Percentiles rank a stretch among this genome's conserved stretches.
phyloP scores from a whole-genome alignment of 1,284 basidiomycete genomes.

The Agaricales sp. region DNA sequence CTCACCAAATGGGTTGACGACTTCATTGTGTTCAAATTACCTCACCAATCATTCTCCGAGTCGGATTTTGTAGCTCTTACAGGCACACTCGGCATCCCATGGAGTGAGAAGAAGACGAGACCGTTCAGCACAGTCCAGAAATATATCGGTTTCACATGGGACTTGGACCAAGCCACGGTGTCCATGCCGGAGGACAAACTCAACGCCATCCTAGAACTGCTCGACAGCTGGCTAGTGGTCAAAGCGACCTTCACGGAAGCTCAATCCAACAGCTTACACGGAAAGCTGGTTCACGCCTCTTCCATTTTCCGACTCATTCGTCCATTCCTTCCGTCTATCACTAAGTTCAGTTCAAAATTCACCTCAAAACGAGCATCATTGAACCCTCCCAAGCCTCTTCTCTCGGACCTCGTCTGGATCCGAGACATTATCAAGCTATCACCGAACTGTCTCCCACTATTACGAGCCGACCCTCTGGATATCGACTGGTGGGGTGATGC shows the following conservation, averaged over 20 bases:
- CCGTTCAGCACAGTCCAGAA: slow-evolving; percentile 15
- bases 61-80: slow-evolving; percentile 21
- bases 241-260: too few relatives aligned
- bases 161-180: slow-evolving; percentile 16
- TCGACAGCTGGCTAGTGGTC: slow-evolving; percentile 14
- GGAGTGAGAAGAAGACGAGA: slow-evolving; percentile 20
- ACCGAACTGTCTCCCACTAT: too few relatives aligned
- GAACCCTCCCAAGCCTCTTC: too few relatives aligned
- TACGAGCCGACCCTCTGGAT: too few relatives aligned
- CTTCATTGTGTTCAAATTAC: slow-evolving; percentile 22
- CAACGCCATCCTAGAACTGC: slow-evolving; percentile 2
- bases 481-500: too few relatives aligned
- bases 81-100: slow-evolving; percentile 19
- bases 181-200: slow-evolving; percentile 21
- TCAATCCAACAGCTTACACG: slow-evolving; percentile 23
- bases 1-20: slow-evolving; percentile 33
- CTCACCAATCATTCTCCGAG: slow-evolving; percentile 17
- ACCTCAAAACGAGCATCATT: too few relatives aligned
- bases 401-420: too few relatives aligned
- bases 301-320: slow-evolving; percentile 21
- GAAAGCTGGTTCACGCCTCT: slow-evolving; percentile 24
- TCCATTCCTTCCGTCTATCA: slow-evolving; percentile 18
- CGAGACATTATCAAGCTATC: too few relatives aligned
- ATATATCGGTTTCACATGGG: slow-evolving; percentile 30
- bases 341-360: slow-evolving; percentile 16